phyloP scores from a whole-genome alignment of 768 basidiomycete genomes.

The Lactarius trivialis region DNA sequence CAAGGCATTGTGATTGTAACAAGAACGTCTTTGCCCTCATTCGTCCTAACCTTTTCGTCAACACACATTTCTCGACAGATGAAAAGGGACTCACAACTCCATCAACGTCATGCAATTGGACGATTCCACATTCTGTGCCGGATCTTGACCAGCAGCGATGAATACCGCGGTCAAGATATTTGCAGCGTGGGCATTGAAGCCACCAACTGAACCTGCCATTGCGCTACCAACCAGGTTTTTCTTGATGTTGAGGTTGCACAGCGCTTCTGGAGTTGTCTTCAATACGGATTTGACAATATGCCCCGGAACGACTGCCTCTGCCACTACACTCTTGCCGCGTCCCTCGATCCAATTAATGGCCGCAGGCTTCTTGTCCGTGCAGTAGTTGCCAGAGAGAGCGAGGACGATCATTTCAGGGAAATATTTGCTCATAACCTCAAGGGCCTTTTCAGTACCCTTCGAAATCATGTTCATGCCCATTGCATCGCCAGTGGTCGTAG shows the following conservation, averaged over 20 bases:
- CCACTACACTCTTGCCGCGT: slow-evolving; percentile 94
- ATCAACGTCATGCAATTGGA: slow-evolving; percentile 98
- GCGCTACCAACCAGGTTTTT: slow-evolving; percentile 97
- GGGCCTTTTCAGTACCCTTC: slow-evolving; percentile 93
- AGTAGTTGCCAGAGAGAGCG: slow-evolving; percentile 94
- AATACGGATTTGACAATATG: slow-evolving; percentile 81
- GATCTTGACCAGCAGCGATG: slow-evolving; percentile 96
- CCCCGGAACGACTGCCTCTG: slow-evolving; percentile 89
- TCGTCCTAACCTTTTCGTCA: slow-evolving; percentile 47
- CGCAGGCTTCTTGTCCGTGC: slow-evolving; percentile 99
- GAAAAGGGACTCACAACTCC: slow-evolving; percentile 73
- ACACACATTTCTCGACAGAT: slow-evolving; percentile 3
- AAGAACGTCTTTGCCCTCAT: slow-evolving; percentile 84
- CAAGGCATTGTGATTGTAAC: slow-evolving; percentile 98
- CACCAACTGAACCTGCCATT: slow-evolving; percentile 97
- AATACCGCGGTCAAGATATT: slow-evolving; percentile 96
- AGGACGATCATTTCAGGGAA: slow-evolving; percentile 92
- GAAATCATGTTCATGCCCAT: slow-evolving; percentile 99
- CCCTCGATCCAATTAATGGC: slow-evolving; percentile 99
- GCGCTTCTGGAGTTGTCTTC: slow-evolving; percentile 87
- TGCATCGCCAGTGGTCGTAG: slow-evolving; percentile 92
- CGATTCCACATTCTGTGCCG: slow-evolving; percentile 98
- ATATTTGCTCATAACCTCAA: slow-evolving; percentile 65
- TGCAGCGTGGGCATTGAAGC: slow-evolving; percentile 97
- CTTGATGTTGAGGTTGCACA: slow-evolving; percentile 90